A percentile compares a stretch with the other conserved stretches of the same genome.
phyloP scores from a whole-genome alignment of 108 stramenopile species.

The Cyclotella kingstonii region DNA sequence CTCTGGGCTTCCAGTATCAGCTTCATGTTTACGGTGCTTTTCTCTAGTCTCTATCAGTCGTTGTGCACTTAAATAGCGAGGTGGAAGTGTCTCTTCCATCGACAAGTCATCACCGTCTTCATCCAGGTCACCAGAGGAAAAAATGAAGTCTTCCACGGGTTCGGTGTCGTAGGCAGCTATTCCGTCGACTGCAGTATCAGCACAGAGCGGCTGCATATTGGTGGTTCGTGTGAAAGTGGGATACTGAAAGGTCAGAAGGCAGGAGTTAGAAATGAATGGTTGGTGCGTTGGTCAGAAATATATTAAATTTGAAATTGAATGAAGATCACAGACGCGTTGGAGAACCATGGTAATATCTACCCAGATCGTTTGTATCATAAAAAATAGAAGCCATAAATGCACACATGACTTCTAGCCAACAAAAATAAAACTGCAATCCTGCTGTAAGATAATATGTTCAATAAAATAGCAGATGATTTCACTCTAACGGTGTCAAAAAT shows the following conservation, averaged over 20 bases:
- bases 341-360: too few species aligned
- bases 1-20: constrained; percentile 89
- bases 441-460: too few species aligned
- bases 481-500: too few species aligned
- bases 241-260: not conserved
- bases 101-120: constrained; percentile 45
- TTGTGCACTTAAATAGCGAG: constrained; percentile 45
- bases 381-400: too few species aligned
- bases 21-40: constrained; percentile 77
- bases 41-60: constrained; percentile 60
- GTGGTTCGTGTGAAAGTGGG: constrained; percentile 4
- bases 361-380: too few species aligned
- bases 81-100: constrained; percentile 59
- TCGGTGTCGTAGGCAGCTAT: constrained; percentile 46
- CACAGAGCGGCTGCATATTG: constrained; percentile 18
- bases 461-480: too few species aligned
- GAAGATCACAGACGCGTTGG: too few species aligned
- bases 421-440: too few species aligned
- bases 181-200: constrained; percentile 28
- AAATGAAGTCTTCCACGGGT: constrained; percentile 59
- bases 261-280: not conserved
- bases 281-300: not conserved
- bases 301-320: not conserved
- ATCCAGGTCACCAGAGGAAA: constrained; percentile 62
- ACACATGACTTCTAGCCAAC: too few species aligned